These are phyloP conservation scores for Bipolaris zeicola DNA, from an alignment of 2,329 filamentous ascomycete genomes.

Conservation along the genomic window DNA sequence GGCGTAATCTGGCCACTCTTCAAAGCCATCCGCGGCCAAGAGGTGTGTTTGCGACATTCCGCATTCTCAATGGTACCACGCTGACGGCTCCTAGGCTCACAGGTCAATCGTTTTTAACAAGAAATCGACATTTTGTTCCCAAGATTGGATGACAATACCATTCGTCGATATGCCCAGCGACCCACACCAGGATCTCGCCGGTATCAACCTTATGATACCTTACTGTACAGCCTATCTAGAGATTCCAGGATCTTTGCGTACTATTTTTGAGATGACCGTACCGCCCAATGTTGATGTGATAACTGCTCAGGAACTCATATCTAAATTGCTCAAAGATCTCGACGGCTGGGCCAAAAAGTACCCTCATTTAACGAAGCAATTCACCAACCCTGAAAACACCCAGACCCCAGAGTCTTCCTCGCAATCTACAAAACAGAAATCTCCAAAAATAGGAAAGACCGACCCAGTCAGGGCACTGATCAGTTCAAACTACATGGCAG, in stretches of 20 bases:
- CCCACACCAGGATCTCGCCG: constrained; percentile 32
- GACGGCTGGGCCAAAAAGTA: constrained; percentile 2
- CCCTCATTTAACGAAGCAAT: not conserved
- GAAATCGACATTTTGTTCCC: constrained; percentile 33
- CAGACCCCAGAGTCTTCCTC: not conserved
- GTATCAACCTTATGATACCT: constrained; percentile 38
- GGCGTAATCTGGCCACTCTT: constrained; percentile 34
- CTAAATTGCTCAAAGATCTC: constrained; percentile 23
- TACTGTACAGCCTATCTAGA: constrained; percentile 24
- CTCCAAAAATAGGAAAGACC: not conserved
- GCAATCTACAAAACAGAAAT: not conserved
- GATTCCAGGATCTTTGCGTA: constrained; percentile 24
- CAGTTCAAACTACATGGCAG: constrained; percentile 6
- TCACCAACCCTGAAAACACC: not conserved
- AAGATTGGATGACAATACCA: constrained; percentile 40
- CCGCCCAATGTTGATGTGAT: constrained; percentile 18
- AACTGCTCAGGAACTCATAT: constrained; percentile 20
- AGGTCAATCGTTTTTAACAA: constrained; percentile 34
- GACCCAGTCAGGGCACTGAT: constrained; percentile 4
- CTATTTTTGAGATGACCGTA: constrained; percentile 26
- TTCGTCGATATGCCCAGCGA: constrained; percentile 31
- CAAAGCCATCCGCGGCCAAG: constrained; percentile 37
- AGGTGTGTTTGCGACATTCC: constrained; percentile 23
- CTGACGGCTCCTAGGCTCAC: constrained; percentile 31
- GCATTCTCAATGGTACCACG: not conserved